A percentile compares a stretch with the other conserved stretches of the same genome.
phyloP scores from a whole-genome alignment of 768 basidiomycete species.

The Russula griseocarnosa region DNA sequence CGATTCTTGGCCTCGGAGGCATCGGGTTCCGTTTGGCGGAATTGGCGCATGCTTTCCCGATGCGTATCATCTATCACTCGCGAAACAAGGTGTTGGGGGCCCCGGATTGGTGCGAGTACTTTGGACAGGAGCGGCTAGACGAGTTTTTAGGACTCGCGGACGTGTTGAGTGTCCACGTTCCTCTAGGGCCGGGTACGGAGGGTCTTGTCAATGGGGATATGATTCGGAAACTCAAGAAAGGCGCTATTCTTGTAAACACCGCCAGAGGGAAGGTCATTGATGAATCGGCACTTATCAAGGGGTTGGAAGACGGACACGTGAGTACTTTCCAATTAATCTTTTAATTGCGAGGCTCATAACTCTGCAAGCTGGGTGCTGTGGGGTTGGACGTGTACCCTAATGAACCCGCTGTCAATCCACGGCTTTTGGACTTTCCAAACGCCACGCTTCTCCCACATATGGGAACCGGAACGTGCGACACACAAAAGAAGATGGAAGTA shows the following conservation, averaged over 20 bases:
- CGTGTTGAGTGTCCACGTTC: conserved; percentile 83
- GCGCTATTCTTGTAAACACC: conserved; percentile 78
- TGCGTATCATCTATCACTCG: conserved; percentile 84
- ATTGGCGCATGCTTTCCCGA: conserved; percentile 74
- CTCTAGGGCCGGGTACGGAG: conserved; percentile 68
- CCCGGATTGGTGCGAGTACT: conserved; percentile 76
- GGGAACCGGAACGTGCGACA: conserved; percentile 83
- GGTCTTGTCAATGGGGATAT: conserved; percentile 69
- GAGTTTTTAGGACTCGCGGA: conserved; percentile 69
- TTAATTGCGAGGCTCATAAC: neutral
- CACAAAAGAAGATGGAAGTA: conserved; percentile 78
- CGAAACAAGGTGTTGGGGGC: conserved; percentile 53
- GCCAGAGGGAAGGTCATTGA: conserved; percentile 90
- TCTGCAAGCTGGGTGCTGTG: conserved; percentile 61
- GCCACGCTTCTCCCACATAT: conserved; percentile 87
- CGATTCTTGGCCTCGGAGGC: conserved; percentile 72
- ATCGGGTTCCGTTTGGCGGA: conserved; percentile 70
- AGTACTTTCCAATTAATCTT: conserved; percentile 33
- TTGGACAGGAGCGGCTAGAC: conserved; percentile 51
- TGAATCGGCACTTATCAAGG: conserved; percentile 80
- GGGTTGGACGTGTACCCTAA: conserved; percentile 86
- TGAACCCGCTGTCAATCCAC: conserved; percentile 76
- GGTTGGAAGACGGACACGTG: conserved; percentile 84
- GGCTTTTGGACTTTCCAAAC: conserved; percentile 74
- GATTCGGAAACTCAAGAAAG: conserved; percentile 74